Conservation (phyloP, 768 basidiomycete species). For the Lactarius trivialis region DNA sequence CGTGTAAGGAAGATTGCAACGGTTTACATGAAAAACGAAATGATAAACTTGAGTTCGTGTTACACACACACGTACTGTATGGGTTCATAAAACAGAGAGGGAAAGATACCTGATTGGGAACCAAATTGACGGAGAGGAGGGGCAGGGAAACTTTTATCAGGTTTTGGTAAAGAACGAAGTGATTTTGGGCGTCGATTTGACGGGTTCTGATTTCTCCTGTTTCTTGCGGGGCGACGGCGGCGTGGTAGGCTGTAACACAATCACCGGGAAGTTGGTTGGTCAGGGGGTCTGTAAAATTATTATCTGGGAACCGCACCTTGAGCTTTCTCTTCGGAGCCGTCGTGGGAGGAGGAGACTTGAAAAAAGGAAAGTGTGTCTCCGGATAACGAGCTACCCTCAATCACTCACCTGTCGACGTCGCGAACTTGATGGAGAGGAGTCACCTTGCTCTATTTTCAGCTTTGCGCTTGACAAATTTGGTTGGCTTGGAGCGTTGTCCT, state of each 20-base stretch:
- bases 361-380: no score
- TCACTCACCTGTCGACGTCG: background rate
- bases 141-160: background rate
- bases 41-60: background rate
- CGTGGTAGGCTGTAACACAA: background rate
- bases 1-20: background rate
- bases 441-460: background rate
- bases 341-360: background rate
- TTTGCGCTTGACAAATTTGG: background rate
- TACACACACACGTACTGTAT: background rate
- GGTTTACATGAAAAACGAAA: background rate
- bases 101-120: background rate
- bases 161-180: constrained; percentile 23
- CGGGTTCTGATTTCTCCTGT: constrained; percentile 1
- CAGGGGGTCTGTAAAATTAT: no score
- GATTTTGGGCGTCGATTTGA: constrained; percentile 17
- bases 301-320: background rate
- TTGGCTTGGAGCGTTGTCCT: background rate
- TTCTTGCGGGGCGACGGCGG: constrained; percentile 12
- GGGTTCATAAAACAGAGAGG: background rate
- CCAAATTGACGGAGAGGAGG: background rate
- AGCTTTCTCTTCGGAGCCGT: background rate
- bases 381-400: no score
- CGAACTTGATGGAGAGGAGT: background rate
- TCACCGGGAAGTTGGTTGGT: no score